Percentiles rank a stretch among this genome's conserved stretches.
Evolutionary conservation across 805 yeast genomes (phyloP).

Genomic region (Starmera quercuum): DNA sequence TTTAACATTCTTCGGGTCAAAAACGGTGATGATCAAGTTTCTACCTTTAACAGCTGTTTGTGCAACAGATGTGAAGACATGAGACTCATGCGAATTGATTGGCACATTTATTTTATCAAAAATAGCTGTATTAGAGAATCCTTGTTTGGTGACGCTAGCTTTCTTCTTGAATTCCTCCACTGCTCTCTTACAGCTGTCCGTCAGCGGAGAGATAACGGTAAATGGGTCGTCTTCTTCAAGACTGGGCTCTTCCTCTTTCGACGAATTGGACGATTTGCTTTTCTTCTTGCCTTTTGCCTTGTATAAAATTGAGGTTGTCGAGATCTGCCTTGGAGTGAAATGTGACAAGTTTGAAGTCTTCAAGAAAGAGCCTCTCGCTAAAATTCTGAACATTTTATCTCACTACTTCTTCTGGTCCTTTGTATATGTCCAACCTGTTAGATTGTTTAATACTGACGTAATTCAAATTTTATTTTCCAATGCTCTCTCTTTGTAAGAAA

Average conservation of each 20-base stretch:
- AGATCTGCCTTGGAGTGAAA: slow-evolving; percentile 5
- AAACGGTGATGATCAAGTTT: slow-evolving; percentile 73
- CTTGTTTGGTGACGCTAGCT: slow-evolving; percentile 58
- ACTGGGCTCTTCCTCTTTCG: background rate
- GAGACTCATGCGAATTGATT: slow-evolving; percentile 35
- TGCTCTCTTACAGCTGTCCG: slow-evolving; percentile 33
- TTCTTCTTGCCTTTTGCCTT: slow-evolving; percentile 11
- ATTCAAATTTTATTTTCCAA: too few species aligned
- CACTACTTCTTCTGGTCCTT: too few species aligned
- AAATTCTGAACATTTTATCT: background rate
- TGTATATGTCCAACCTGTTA: too few species aligned
- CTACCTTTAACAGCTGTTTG: slow-evolving; percentile 63
- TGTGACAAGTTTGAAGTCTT: slow-evolving; percentile 5
- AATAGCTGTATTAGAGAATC: slow-evolving; percentile 57
- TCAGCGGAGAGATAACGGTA: slow-evolving; percentile 7
- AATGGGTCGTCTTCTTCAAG: slow-evolving; percentile 6
- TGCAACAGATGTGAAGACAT: slow-evolving; percentile 56
- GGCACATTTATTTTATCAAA: slow-evolving; percentile 54
- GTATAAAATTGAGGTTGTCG: slow-evolving; percentile 1
- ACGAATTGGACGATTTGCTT: background rate
- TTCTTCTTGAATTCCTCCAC: slow-evolving; percentile 46
- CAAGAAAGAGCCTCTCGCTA: background rate
- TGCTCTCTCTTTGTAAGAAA: too few species aligned
- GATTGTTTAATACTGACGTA: too few species aligned
- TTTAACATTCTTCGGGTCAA: slow-evolving; percentile 71